Evolutionary conservation across 139 green algal species (phyloP).

Genomic region (Chlorella sp.): DNA sequence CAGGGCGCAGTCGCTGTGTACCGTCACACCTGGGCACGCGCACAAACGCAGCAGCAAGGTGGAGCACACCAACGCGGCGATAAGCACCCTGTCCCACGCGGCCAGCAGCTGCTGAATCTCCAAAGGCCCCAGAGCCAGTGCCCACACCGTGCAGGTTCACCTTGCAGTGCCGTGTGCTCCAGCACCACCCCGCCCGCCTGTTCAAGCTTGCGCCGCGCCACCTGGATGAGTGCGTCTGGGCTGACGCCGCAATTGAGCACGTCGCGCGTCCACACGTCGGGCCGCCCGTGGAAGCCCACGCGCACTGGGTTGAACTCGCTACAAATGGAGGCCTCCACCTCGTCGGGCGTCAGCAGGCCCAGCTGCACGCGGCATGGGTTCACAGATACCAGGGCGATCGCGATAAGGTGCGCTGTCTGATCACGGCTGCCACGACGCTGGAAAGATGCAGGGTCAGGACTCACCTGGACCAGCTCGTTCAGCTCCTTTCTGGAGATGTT

Average conservation of each 20-base stretch:
- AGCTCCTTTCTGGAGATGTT: slow-evolving; percentile 81
- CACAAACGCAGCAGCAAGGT: too few relatives aligned
- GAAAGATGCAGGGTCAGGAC: neutral
- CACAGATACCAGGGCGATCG: neutral
- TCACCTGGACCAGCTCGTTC: slow-evolving; percentile 53
- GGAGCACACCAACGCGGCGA: too few relatives aligned
- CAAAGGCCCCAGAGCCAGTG: too few relatives aligned
- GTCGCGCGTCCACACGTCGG: slow-evolving; percentile 72
- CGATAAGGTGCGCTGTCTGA: neutral
- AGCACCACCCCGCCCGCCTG: slow-evolving; percentile 59
- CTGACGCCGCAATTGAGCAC: slow-evolving; percentile 91
- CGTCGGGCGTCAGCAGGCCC: slow-evolving; percentile 61
- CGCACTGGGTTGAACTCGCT: slow-evolving; percentile 86
- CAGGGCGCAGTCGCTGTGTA: too few relatives aligned
- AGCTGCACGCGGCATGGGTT: slow-evolving; percentile 24
- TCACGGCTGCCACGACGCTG: neutral
- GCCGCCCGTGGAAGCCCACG: slow-evolving; percentile 35
- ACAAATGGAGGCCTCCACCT: slow-evolving; percentile 65
- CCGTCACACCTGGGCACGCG: too few relatives aligned
- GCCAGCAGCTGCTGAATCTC: too few relatives aligned
- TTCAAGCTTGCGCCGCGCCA: slow-evolving; percentile 50
- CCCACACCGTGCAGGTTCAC: slow-evolving; percentile 5
- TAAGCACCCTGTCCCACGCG: too few relatives aligned
- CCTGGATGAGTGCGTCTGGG: slow-evolving; percentile 51
- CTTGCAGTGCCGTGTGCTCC: slow-evolving; percentile 41